These are phyloP conservation scores for Mucor indicus DNA, from an alignment of 371 early-diverging fungal genomes.

Conservation along the genomic window DNA sequence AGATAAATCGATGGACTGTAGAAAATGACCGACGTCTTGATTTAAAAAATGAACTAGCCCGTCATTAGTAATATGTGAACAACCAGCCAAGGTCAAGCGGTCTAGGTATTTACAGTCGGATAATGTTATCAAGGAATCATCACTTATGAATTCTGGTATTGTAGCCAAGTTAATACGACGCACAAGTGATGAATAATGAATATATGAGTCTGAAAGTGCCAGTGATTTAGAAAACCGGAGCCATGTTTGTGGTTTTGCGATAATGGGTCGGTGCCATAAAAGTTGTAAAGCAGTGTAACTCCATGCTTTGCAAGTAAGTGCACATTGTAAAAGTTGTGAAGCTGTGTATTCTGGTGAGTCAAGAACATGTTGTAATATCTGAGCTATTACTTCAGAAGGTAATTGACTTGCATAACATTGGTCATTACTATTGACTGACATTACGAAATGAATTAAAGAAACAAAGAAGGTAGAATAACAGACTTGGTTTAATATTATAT, in stretches of 20 bases:
- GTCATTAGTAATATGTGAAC: conserved; percentile 41
- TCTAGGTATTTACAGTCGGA: conserved; percentile 51
- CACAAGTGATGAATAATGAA: conserved; percentile 51
- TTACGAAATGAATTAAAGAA: too few species aligned
- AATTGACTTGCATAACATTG: too few species aligned
- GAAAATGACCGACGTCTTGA: conserved; percentile 14
- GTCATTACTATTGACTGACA: too few species aligned
- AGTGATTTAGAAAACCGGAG: conserved; percentile 21
- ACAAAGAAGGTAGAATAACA: too few species aligned
- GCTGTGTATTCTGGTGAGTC: too few species aligned
- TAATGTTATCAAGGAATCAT: conserved; percentile 36
- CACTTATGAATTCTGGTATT: conserved; percentile 42
- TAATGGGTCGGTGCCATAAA: conserved; percentile 51
- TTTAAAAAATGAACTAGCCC: conserved; percentile 44
- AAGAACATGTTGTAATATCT: conserved; percentile 43
- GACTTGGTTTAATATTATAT: too few species aligned
- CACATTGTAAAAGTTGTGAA: conserved; percentile 38
- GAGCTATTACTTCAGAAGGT: conserved; percentile 46
- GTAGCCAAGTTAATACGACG: conserved; percentile 63
- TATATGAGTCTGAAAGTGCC: conserved; percentile 13
- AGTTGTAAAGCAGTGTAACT: conserved; percentile 45
- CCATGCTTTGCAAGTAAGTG: conserved; percentile 49
- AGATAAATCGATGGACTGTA: conserved; percentile 45
- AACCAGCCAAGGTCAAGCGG: conserved; percentile 56
- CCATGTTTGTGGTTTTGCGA: conserved; percentile 28